phyloP scores from a whole-genome alignment of 345 rosid genomes.

The Cardamine occulta region DNA sequence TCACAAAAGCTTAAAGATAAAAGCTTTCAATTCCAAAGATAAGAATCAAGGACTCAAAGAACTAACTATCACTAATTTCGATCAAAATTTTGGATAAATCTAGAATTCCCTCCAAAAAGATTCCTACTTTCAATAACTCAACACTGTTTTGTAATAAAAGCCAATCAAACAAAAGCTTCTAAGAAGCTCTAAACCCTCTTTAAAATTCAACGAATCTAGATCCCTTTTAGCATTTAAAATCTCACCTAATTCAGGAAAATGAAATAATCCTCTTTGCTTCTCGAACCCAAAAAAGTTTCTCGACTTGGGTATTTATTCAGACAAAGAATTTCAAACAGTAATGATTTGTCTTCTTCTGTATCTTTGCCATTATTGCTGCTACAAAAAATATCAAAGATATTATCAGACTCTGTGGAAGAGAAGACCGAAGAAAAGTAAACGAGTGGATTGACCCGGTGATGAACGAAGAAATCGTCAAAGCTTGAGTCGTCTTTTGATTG shows the following conservation, averaged over 20 bases:
- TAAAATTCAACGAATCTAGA: slow-evolving; percentile 38
- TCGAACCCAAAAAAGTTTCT: slow-evolving; percentile 21
- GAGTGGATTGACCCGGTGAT: slow-evolving; percentile 42
- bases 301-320: slow-evolving; percentile 34
- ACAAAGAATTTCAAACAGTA: not conserved
- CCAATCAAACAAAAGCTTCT: slow-evolving; percentile 30
- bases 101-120: slow-evolving; percentile 34
- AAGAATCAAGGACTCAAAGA: not conserved
- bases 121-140: slow-evolving; percentile 14
- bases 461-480: slow-evolving; percentile 37
- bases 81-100: slow-evolving; percentile 9
- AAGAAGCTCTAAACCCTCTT: not conserved
- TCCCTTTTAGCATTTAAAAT: slow-evolving; percentile 20
- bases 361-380: slow-evolving; percentile 11
- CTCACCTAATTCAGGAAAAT: slow-evolving; percentile 29
- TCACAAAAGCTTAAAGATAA: not conserved
- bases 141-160: not conserved
- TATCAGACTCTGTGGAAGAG: slow-evolving; percentile 8
- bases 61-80: slow-evolving; percentile 3
- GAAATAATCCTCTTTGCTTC: slow-evolving; percentile 11
- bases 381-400: slow-evolving; percentile 11
- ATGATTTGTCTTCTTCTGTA: slow-evolving; percentile 2
- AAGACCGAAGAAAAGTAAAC: slow-evolving; percentile 44
- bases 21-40: slow-evolving; percentile 8
- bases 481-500: slow-evolving; percentile 3